Conservation (phyloP, 768 basidiomycete genomes). For the Lentinula lateritia region DNA sequence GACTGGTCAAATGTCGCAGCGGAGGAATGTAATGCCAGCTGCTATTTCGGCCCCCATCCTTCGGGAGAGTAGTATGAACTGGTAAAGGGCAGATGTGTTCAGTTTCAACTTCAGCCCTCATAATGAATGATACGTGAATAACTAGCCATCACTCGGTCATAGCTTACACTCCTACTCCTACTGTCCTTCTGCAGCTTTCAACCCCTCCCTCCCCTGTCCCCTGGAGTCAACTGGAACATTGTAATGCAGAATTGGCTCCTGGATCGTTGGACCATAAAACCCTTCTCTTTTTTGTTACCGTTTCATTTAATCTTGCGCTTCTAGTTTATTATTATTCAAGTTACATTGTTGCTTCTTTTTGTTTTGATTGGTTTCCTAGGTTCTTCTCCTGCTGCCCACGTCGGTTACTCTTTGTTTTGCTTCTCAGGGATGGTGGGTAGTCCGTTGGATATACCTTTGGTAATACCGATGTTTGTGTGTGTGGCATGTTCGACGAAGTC, state of each 20-base stretch:
- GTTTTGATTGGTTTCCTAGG: slow-evolving; percentile 1
- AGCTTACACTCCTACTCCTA: background rate
- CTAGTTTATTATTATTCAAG: slow-evolving; percentile 6
- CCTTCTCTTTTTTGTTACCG: background rate
- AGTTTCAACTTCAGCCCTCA: too few relatives aligned
- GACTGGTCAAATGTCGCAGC: slow-evolving; percentile 41
- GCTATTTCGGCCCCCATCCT: slow-evolving; percentile 74
- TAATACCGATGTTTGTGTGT: background rate
- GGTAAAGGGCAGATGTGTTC: slow-evolving; percentile 36
- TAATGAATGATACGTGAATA: too few relatives aligned
- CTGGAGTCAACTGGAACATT: background rate
- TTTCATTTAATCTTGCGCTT: background rate
- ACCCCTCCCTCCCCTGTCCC: too few relatives aligned
- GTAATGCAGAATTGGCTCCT: background rate
- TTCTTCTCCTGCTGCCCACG: background rate
- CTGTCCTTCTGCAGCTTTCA: background rate
- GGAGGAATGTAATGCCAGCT: slow-evolving; percentile 49
- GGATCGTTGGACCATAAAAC: background rate
- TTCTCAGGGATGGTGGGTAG: background rate
- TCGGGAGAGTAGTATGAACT: slow-evolving; percentile 81
- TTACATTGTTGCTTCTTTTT: background rate
- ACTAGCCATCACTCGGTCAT: background rate
- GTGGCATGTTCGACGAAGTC: background rate
- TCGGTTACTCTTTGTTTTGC: background rate
- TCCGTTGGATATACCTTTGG: background rate